Percentiles rank a stretch among this genome's conserved stretches.
These are phyloP conservation scores for Leccinum uliginosum DNA, from an alignment of 768 basidiomycete genomes.

Conservation along the genomic window DNA sequence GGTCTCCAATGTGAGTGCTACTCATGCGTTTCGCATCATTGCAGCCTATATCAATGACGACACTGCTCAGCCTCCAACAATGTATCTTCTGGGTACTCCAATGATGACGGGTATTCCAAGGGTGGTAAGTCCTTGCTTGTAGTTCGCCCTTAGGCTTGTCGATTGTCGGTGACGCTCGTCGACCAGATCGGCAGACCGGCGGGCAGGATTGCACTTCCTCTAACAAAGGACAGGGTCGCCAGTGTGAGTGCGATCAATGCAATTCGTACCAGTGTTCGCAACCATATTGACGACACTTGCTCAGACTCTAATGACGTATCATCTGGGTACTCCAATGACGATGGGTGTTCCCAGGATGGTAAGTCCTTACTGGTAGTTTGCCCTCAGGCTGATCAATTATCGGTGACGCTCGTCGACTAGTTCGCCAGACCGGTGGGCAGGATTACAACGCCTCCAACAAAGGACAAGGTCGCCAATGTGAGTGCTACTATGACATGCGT, in stretches of 20 bases:
- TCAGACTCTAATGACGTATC: too few relatives aligned
- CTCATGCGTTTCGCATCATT: neutral
- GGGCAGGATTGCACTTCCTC: slow-evolving; percentile 61
- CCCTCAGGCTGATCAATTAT: slow-evolving; percentile 7
- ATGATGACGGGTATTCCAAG: neutral
- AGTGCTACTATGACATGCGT: neutral
- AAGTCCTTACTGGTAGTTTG: neutral
- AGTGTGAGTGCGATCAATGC: neutral
- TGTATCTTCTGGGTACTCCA: neutral
- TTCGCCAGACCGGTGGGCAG: slow-evolving; percentile 56
- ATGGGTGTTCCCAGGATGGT: neutral
- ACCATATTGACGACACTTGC: too few relatives aligned
- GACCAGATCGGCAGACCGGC: slow-evolving; percentile 51
- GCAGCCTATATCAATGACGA: neutral
- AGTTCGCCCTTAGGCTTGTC: neutral
- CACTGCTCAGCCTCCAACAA: neutral
- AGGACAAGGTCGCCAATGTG: slow-evolving; percentile 17
- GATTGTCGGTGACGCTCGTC: slow-evolving; percentile 5
- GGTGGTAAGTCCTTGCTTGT: slow-evolving; percentile 1
- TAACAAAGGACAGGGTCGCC: slow-evolving; percentile 28
- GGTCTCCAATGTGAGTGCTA: slow-evolving; percentile 6
- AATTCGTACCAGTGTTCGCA: neutral
- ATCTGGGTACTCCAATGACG: neutral
- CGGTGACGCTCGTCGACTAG: slow-evolving; percentile 26
- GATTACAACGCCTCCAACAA: slow-evolving; percentile 60